Evolutionary conservation across 1,284 basidiomycete genomes (phyloP).

Genomic region (Porodaedalea pini): DNA sequence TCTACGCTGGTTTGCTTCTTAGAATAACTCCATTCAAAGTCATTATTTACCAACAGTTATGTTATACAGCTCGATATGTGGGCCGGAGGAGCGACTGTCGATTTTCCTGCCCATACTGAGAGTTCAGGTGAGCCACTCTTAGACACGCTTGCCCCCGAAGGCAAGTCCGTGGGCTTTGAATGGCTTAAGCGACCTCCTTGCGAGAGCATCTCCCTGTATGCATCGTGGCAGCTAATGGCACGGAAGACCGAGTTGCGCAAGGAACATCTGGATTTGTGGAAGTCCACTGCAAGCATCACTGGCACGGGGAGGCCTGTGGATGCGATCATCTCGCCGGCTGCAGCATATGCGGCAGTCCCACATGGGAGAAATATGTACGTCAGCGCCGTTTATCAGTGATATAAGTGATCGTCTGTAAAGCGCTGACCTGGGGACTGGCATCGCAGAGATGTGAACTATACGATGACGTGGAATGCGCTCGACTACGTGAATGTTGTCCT

Average conservation of each 20-base stretch:
- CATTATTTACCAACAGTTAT: background rate
- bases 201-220: slow-evolving; percentile 39
- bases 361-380: slow-evolving; percentile 49
- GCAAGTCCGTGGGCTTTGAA: slow-evolving; percentile 6
- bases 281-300: slow-evolving; percentile 42
- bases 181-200: slow-evolving; percentile 15
- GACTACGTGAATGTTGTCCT: slow-evolving; percentile 65
- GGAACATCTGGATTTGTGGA: slow-evolving; percentile 55
- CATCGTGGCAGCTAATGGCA: slow-evolving; percentile 56
- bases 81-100: slow-evolving; percentile 42
- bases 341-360: slow-evolving; percentile 47
- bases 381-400: background rate
- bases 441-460: slow-evolving; percentile 47
- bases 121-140: slow-evolving; percentile 49
- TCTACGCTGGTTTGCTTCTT: slow-evolving; percentile 32
- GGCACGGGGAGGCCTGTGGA: slow-evolving; percentile 62
- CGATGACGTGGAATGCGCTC: slow-evolving; percentile 61
- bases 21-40: background rate
- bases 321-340: slow-evolving; percentile 55
- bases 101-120: slow-evolving; percentile 38
- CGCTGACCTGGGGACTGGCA: background rate
- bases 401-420: slow-evolving; percentile 32
- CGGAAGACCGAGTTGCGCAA: slow-evolving; percentile 43
- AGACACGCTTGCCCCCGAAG: slow-evolving; percentile 40
- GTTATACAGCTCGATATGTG: slow-evolving; percentile 38